These are phyloP conservation scores for Boeremia exigua DNA, from an alignment of 2,329 filamentous ascomycete species.

Conservation along the genomic window DNA sequence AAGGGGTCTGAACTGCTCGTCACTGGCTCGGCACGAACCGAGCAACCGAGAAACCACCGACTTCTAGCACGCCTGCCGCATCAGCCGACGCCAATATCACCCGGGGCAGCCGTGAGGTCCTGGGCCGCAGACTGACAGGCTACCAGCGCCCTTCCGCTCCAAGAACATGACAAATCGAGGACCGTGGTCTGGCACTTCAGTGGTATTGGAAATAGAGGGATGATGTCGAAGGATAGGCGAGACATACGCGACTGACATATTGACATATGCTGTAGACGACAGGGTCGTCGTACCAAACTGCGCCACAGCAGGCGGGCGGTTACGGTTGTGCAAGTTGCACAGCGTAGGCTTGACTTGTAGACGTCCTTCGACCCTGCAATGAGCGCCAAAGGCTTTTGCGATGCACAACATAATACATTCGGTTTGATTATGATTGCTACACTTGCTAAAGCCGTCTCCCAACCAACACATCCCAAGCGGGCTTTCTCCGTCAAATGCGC, in stretches of 20 bases:
- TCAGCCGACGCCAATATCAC: conserved; percentile 14
- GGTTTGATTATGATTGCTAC: not conserved
- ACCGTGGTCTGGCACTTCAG: not conserved
- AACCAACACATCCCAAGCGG: not conserved
- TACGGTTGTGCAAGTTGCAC: conserved; percentile 27
- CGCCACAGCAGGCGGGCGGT: conserved; percentile 22
- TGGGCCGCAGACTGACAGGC: conserved; percentile 34
- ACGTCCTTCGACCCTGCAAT: not conserved
- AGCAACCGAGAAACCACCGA: conserved; percentile 31
- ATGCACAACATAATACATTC: conserved; percentile 10
- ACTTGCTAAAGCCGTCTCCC: not conserved
- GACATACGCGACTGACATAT: conserved; percentile 30
- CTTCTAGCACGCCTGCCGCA: conserved; percentile 10
- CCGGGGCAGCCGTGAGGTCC: conserved; percentile 4
- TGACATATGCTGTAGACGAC: conserved; percentile 28
- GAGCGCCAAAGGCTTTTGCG: conserved; percentile 2
- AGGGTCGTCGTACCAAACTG: conserved; percentile 18
- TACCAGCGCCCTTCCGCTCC: conserved; percentile 18
- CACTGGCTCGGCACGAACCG: conserved; percentile 38
- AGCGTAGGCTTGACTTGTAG: conserved; percentile 10
- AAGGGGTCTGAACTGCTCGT: conserved; percentile 23
- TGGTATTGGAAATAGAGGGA: conserved; percentile 10
- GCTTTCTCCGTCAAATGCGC: conserved; percentile 1
- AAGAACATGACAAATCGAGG: not conserved
- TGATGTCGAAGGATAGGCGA: conserved; percentile 13